Conservation (phyloP, 2,329 filamentous ascomycete genomes). For the Remersonia thermophila region DNA sequence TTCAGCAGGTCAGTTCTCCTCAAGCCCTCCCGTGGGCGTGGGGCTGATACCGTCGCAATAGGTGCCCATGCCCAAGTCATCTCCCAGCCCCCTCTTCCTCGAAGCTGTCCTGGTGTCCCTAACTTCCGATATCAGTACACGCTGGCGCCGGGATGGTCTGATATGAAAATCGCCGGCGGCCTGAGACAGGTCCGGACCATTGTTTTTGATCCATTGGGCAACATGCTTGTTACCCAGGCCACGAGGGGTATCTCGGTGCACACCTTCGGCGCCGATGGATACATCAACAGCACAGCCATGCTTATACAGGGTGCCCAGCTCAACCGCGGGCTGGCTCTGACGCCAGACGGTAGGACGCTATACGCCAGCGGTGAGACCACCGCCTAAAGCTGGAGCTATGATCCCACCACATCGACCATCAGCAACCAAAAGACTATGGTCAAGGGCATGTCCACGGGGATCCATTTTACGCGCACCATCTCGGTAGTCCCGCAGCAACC, state of each 20-base stretch:
- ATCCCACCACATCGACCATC: conserved; percentile 34
- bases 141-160: conserved; percentile 25
- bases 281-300: conserved; percentile 26
- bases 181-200: conserved; percentile 26
- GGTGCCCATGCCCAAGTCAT: conserved; percentile 10
- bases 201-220: conserved; percentile 24
- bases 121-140: conserved; percentile 23
- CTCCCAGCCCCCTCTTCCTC: conserved; percentile 22
- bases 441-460: conserved; percentile 26
- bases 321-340: conserved; percentile 29
- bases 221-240: conserved; percentile 27
- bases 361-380: conserved; percentile 28
- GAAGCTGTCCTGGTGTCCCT: conserved; percentile 24
- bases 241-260: conserved; percentile 27
- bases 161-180: conserved; percentile 28
- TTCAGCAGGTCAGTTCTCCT: too few relatives aligned
- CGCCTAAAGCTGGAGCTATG: conserved; percentile 46
- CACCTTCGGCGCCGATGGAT: conserved; percentile 28
- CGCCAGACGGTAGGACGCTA: conserved; percentile 27
- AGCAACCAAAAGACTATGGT: conserved; percentile 30
- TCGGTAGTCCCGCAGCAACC: conserved; percentile 25
- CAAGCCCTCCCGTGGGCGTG: too few relatives aligned
- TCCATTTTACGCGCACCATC: conserved; percentile 28
- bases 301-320: conserved; percentile 25
- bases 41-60: too few relatives aligned